A percentile compares a stretch with the other conserved stretches of the same genome.
Conservation (phyloP, 129 eudicot genomes). For the Flaveria robusta region DNA sequence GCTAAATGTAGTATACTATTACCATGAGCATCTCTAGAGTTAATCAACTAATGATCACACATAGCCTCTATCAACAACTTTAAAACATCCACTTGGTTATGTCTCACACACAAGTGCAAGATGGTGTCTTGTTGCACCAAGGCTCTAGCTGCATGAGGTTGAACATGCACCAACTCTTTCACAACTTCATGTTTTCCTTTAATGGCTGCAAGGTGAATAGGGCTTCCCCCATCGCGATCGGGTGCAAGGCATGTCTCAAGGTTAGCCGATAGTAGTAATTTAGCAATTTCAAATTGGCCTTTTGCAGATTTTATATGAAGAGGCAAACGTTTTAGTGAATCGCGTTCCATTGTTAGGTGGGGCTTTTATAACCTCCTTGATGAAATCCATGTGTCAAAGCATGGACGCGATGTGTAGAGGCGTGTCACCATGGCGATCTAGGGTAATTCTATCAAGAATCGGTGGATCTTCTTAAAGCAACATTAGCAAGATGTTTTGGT, state of each 20-base stretch:
- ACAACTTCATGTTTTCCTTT: conserved; percentile 44
- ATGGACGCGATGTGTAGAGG: conserved; percentile 53
- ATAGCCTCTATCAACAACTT: conserved; percentile 33
- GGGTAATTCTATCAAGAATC: conserved; percentile 39
- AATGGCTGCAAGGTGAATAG: conserved; percentile 58
- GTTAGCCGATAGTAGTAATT: conserved; percentile 8
- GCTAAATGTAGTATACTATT: conserved; percentile 48
- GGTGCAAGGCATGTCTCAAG: conserved; percentile 38
- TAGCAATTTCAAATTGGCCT: conserved; percentile 43
- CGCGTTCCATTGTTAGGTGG: conserved; percentile 34
- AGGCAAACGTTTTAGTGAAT: conserved; percentile 39
- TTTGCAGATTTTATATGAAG: conserved; percentile 61
- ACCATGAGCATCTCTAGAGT: conserved; percentile 41
- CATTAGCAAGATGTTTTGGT: conserved; percentile 17
- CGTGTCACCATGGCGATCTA: conserved; percentile 25
- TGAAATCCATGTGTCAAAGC: conserved; percentile 40
- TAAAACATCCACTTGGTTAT: conserved; percentile 44
- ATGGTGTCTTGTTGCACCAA: conserved; percentile 33
- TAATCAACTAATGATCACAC: conserved; percentile 33
- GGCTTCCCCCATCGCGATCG: conserved; percentile 50
- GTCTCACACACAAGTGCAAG: conserved; percentile 54
- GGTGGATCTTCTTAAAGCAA: conserved; percentile 44
- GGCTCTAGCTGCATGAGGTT: conserved; percentile 44
- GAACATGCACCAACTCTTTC: conserved; percentile 37
- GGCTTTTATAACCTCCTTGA: conserved; percentile 40